phyloP scores from a whole-genome alignment of 2,329 filamentous ascomycete species.

The Neonectria neomacrospora region DNA sequence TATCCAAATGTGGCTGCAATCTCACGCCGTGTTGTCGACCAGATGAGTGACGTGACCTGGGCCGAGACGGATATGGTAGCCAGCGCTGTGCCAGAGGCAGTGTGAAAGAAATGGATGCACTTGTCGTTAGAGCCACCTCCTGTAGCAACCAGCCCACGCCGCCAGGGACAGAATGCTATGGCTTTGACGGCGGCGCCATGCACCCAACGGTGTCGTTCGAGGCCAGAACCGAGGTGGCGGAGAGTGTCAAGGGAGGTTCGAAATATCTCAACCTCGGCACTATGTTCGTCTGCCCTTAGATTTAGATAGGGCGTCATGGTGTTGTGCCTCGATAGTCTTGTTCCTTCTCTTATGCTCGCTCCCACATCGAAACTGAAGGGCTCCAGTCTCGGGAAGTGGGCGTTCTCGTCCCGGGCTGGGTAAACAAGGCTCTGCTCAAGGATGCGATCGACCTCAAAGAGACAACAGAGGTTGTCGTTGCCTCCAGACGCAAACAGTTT shows the following conservation, averaged over 20 bases:
- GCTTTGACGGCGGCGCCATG: slow-evolving; percentile 95
- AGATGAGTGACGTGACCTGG: slow-evolving; percentile 92
- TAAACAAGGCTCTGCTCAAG: slow-evolving; percentile 43
- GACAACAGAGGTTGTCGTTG: slow-evolving; percentile 89
- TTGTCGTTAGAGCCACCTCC: slow-evolving; percentile 95
- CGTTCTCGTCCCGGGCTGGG: slow-evolving; percentile 5
- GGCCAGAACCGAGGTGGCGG: slow-evolving; percentile 62
- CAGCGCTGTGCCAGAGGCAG: slow-evolving; percentile 81
- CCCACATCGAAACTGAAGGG: slow-evolving; percentile 22
- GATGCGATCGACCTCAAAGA: slow-evolving; percentile 78
- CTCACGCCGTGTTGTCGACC: slow-evolving; percentile 86
- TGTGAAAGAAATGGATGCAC: slow-evolving; percentile 96
- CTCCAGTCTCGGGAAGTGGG: slow-evolving; percentile 18
- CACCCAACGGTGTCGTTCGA: slow-evolving; percentile 76
- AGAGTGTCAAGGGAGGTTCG: slow-evolving; percentile 50
- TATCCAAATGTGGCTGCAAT: slow-evolving; percentile 96
- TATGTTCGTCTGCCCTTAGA: slow-evolving; percentile 1
- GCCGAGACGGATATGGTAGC: slow-evolving; percentile 93
- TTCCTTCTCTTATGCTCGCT: slow-evolving; percentile 23
- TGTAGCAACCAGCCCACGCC: slow-evolving; percentile 85
- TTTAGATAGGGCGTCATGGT: not conserved
- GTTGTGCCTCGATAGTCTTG: slow-evolving; percentile 14
- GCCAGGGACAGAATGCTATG: slow-evolving; percentile 97
- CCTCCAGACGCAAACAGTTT: slow-evolving; percentile 85
- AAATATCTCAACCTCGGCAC: slow-evolving; percentile 35